Base-by-base conservation (phyloP, 2,329 filamentous ascomycete species). In the Chaetomiaceae sp. region DNA sequence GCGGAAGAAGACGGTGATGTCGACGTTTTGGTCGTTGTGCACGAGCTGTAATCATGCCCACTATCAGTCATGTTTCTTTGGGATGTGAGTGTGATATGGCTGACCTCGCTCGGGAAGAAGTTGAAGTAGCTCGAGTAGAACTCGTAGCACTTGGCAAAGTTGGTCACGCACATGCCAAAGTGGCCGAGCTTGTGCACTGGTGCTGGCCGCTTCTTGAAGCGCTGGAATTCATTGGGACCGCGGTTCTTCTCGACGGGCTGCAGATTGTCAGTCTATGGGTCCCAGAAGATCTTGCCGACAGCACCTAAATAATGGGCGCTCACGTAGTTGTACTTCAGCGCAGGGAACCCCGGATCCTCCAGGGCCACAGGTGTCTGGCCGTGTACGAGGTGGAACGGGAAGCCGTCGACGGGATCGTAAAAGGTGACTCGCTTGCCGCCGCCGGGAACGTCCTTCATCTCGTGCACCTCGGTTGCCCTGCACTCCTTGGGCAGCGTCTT, bases 341-440 rank as follows among this genome's bases (percentile, higher is more conserved):
- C 62, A 3, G 72, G 68, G 49, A 75, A 69, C 27, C 70, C 69
- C 3, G 70, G 36, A 71, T 79, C 69, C 33, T 70, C 64, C 22
- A 66, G 44, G 47, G 72, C 69, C 0, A 69, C 70, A 4, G 62
- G 63, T 6, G 65, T 64, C 64, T 85, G 81, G 1, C 79, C 81
- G 58, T 77, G 69, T 1, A 85, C 73, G 0, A 85, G 70, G 61
- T 83, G 79, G 61, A 84, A 75, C 1, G 78, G 77, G 55, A 76
- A 83, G 1, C 75, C 77, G 54, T 83, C 79, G 2, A 82, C 71
- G 0, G 77, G 75, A 51, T 79, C 74, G 53, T 72, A 71, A 55
- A 80, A 76, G 0, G 74, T 78, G 3, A 84, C 78, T 11, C 73
- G 68, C 56, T 76, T 72, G 19, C 81, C 81, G 9, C 77, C 78